Percentiles rank a stretch among this genome's conserved stretches.
These are phyloP conservation scores for Pistacia vera DNA, from an alignment of 345 rosid species.

Conservation along the genomic window DNA sequence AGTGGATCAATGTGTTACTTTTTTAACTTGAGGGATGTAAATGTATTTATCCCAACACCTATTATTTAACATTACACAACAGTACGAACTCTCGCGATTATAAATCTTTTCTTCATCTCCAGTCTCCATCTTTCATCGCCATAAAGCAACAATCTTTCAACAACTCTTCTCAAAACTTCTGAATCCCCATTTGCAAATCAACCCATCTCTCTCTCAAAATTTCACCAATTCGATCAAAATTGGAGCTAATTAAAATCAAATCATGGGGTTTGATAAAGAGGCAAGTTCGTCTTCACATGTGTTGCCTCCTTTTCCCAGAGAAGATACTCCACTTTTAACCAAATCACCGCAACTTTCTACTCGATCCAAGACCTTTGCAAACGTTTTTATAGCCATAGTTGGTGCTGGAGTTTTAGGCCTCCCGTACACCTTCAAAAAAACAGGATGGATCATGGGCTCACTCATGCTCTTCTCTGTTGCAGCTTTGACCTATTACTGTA, in stretches of 20 bases:
- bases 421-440: constrained; percentile 75
- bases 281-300: constrained; percentile 40
- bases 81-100: too few relatives aligned
- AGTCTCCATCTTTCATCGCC: too few relatives aligned
- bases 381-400: constrained; percentile 71
- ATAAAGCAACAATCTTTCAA: neutral
- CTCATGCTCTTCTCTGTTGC: constrained; percentile 63
- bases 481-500: constrained; percentile 57
- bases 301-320: constrained; percentile 36
- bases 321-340: constrained; percentile 44
- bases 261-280: constrained; percentile 33
- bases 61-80: too few relatives aligned
- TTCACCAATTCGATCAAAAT: neutral
- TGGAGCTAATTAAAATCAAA: neutral
- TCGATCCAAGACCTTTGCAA: constrained; percentile 66
- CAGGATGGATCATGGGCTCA: constrained; percentile 71
- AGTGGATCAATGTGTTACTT: too few relatives aligned
- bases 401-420: constrained; percentile 80
- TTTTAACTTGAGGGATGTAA: too few relatives aligned
- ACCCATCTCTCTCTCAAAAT: neutral
- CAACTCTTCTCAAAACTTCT: neutral
- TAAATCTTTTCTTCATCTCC: too few relatives aligned
- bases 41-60: too few relatives aligned
- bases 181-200: neutral
- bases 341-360: constrained; percentile 43